Conservation (phyloP, 148 eudicot genomes). For the Limonium bicolor region DNA sequence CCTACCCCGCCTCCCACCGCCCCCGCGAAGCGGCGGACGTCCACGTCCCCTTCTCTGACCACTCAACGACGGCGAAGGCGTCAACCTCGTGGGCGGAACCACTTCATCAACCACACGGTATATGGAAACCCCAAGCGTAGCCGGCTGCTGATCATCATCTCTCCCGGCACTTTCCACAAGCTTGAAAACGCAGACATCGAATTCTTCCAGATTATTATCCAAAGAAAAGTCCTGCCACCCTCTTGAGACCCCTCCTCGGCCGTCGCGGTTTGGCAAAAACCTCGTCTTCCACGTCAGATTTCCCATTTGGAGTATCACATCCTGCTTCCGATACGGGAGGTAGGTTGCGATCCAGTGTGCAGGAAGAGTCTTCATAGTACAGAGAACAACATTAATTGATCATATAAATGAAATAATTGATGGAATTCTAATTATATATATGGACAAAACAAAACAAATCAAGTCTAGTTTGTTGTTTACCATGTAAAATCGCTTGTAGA, state of each 20-base stretch:
- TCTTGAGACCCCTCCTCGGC: constrained; percentile 10
- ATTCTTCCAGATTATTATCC: constrained; percentile 10
- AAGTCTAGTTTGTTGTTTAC: constrained; percentile 1
- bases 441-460: no score
- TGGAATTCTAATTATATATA: no score
- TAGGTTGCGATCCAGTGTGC: constrained; percentile 13
- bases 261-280: constrained; percentile 2
- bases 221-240: constrained; percentile 20
- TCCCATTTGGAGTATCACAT: constrained; percentile 4
- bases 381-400: background rate
- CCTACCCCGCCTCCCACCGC: no score
- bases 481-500: constrained; percentile 9
- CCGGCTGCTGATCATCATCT: background rate
- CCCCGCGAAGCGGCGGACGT: no score
- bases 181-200: constrained; percentile 6
- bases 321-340: constrained; percentile 2
- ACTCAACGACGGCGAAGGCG: no score
- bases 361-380: constrained; percentile 17
- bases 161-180: no score
- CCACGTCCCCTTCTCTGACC: no score
- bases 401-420: background rate
- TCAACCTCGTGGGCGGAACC: background rate
- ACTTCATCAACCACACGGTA: constrained; percentile 1
- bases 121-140: background rate
- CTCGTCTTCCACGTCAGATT: constrained; percentile 11